Evolutionary conservation across 1,139 yeast species (phyloP).

Genomic region (Debaryomyces subglobosus): DNA sequence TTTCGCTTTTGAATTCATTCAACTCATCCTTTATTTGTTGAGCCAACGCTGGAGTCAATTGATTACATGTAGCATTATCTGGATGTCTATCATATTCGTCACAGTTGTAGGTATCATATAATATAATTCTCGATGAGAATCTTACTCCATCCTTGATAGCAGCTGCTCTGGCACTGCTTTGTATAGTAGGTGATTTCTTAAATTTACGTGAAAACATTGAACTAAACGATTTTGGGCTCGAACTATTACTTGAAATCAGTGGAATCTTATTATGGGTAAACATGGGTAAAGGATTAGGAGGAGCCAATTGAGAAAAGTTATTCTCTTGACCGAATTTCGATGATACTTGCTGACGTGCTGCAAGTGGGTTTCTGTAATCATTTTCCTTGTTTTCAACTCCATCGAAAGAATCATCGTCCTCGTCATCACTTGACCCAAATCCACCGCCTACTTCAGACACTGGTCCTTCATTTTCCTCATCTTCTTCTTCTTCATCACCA

Average conservation of each 20-base stretch:
- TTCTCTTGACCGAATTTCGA: conserved; percentile 7
- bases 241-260: conserved; percentile 24
- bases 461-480: conserved; percentile 15
- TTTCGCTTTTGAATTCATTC: conserved; percentile 72
- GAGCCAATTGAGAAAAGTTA: conserved; percentile 14
- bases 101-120: conserved; percentile 84
- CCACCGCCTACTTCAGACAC: conserved; percentile 35
- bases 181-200: conserved; percentile 21
- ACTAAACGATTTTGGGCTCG: conserved; percentile 38
- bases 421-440: conserved; percentile 32
- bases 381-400: neutral
- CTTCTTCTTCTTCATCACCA: conserved; percentile 17
- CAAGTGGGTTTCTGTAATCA: neutral
- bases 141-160: conserved; percentile 47
- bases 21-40: conserved; percentile 87
- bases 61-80: conserved; percentile 91
- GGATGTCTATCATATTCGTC: conserved; percentile 93
- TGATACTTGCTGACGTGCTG: neutral
- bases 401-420: conserved; percentile 17
- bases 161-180: neutral
- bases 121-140: conserved; percentile 80
- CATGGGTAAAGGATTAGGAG: conserved; percentile 18
- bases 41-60: conserved; percentile 84
- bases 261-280: conserved; percentile 35
- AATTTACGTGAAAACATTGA: conserved; percentile 34